Percentiles rank a stretch among this genome's conserved stretches.
Conservation (phyloP, 2,329 filamentous ascomycete species). For the Tolypocladium cylindrosporum region DNA sequence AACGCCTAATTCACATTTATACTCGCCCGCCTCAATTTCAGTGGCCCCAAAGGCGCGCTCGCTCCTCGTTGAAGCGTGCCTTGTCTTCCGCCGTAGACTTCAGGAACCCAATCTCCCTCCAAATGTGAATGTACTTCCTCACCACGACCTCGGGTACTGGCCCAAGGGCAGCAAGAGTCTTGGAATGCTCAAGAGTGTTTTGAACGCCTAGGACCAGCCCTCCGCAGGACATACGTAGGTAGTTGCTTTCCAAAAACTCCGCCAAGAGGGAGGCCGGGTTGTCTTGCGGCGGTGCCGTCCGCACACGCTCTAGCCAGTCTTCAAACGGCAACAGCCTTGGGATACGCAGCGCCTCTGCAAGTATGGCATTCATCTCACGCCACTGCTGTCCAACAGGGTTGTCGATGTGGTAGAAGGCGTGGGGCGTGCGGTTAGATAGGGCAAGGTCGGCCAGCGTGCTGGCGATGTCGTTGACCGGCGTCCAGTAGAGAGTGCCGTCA, state of each 20-base stretch:
- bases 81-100: background rate
- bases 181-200: constrained; percentile 6
- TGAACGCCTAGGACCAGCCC: constrained; percentile 4
- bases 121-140: constrained; percentile 1
- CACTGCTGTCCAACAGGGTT: constrained; percentile 11
- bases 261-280: constrained; percentile 4
- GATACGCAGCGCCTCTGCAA: constrained; percentile 4
- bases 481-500: constrained; percentile 31
- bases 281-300: background rate
- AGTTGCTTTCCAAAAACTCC: constrained; percentile 7
- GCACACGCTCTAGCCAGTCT: constrained; percentile 5
- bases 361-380: constrained; percentile 6
- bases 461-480: constrained; percentile 27
- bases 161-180: constrained; percentile 1
- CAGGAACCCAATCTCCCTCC: constrained; percentile 4
- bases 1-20: too few species aligned
- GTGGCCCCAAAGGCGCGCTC: background rate
- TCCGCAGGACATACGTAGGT: constrained; percentile 7
- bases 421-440: background rate
- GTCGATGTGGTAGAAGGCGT: constrained; percentile 13
- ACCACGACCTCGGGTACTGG: constrained; percentile 3
- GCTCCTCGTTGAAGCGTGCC: background rate
- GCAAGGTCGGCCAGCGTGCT: constrained; percentile 7
- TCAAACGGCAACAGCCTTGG: constrained; percentile 4
- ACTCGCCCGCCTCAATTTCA: too few species aligned